Conservation (phyloP, 352 stramenopile genomes). For the Pythium myriotylum region DNA sequence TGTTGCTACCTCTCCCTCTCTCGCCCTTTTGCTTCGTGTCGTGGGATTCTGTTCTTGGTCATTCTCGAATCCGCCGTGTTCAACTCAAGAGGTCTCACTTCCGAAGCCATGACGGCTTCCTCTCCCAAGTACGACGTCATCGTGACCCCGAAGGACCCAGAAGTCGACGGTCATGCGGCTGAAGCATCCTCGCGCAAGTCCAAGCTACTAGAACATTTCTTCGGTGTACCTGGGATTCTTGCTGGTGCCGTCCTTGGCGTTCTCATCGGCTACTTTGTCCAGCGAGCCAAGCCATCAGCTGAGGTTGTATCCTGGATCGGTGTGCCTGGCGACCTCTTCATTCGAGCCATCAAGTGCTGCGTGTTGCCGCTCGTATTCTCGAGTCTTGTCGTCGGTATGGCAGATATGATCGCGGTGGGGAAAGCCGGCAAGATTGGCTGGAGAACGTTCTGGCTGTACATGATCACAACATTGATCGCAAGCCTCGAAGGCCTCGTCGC, state of each 20-base stretch:
- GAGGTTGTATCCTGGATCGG: slow-evolving; percentile 17
- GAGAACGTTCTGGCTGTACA: slow-evolving; percentile 32
- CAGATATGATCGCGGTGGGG: slow-evolving; percentile 34
- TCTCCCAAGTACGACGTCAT: slow-evolving; percentile 6
- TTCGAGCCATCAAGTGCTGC: slow-evolving; percentile 44
- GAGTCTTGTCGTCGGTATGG: slow-evolving; percentile 34
- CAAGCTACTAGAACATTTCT: slow-evolving; percentile 1
- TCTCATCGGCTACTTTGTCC: slow-evolving; percentile 10
- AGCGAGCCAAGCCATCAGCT: not conserved
- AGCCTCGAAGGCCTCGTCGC: slow-evolving; percentile 9
- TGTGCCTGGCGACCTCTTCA: slow-evolving; percentile 41
- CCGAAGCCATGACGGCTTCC: not conserved
- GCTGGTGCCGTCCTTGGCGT: slow-evolving; percentile 1
- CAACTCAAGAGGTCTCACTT: too few relatives aligned
- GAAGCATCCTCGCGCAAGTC: not conserved
- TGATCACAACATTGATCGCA: slow-evolving; percentile 16
- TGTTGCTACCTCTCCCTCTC: too few relatives aligned
- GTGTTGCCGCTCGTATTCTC: slow-evolving; percentile 47
- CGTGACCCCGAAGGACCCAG: not conserved
- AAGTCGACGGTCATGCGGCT: not conserved
- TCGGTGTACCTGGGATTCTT: slow-evolving; percentile 7
- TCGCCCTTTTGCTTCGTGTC: too few relatives aligned
- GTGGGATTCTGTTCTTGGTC: too few relatives aligned
- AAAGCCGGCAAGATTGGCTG: slow-evolving; percentile 33
- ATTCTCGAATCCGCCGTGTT: too few relatives aligned